A percentile compares a stretch with the other conserved stretches of the same genome.
These are phyloP conservation scores for Tricholoma flavovirens DNA, from an alignment of 768 basidiomycete genomes.

Conservation along the genomic window DNA sequence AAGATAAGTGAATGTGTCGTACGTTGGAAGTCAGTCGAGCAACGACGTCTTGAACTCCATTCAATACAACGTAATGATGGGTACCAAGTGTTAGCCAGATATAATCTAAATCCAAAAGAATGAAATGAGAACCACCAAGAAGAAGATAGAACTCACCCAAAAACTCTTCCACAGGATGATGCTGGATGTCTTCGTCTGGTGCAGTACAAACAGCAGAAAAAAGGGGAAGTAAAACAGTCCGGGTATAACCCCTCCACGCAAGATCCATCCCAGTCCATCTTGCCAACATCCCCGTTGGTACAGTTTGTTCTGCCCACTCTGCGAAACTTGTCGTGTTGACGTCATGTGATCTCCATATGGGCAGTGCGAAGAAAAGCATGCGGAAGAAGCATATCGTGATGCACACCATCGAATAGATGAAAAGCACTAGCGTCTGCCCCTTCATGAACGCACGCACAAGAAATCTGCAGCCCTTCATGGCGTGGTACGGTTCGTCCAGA, in stretches of 20 bases:
- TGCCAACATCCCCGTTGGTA: constrained; percentile 36
- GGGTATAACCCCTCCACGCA: constrained; percentile 48
- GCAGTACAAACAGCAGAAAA: constrained; percentile 75
- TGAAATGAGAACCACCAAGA: neutral
- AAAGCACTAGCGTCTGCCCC: constrained; percentile 29
- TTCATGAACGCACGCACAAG: constrained; percentile 15
- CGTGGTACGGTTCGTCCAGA: constrained; percentile 19
- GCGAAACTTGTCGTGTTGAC: constrained; percentile 36
- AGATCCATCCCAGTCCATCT: constrained; percentile 41
- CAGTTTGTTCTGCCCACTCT: constrained; percentile 40
- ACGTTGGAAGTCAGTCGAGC: constrained; percentile 39
- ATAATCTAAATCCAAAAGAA: constrained; percentile 43
- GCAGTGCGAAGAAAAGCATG: constrained; percentile 37
- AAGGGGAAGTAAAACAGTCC: constrained; percentile 51
- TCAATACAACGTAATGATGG: constrained; percentile 58
- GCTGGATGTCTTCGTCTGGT: constrained; percentile 44
- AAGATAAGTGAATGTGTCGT: constrained; percentile 48
- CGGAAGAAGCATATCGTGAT: constrained; percentile 42
- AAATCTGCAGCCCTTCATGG: constrained; percentile 13
- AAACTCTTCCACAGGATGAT: constrained; percentile 58
- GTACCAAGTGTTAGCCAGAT: constrained; percentile 63
- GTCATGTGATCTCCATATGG: constrained; percentile 29
- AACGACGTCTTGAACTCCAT: constrained; percentile 59
- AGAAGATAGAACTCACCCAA: constrained; percentile 41
- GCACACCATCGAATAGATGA: constrained; percentile 37